These are phyloP conservation scores for Trichoderma breve DNA, from an alignment of 2,329 filamentous ascomycete species.

Conservation along the genomic window DNA sequence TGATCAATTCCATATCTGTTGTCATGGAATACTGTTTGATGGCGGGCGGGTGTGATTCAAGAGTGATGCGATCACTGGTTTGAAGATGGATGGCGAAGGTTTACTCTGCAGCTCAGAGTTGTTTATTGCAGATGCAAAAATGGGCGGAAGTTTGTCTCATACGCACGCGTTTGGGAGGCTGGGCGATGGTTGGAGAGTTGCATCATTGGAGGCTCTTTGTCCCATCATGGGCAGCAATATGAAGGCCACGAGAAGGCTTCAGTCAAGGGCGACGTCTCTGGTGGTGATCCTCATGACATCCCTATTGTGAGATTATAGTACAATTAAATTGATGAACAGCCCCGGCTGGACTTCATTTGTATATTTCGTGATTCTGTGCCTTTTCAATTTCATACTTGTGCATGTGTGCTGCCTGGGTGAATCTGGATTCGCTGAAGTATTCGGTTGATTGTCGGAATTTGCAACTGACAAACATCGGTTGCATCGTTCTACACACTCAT, in stretches of 20 bases:
- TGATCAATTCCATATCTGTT: slow-evolving; percentile 8
- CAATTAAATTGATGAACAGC: slow-evolving; percentile 16
- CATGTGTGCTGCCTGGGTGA: not conserved
- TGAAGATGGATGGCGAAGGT: not conserved
- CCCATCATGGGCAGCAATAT: not conserved
- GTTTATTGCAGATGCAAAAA: not conserved
- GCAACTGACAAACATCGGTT: not conserved
- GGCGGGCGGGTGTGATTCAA: not conserved
- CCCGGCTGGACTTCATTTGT: slow-evolving; percentile 6
- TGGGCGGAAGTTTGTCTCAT: not conserved
- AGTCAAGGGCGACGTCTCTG: not conserved
- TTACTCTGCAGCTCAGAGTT: not conserved
- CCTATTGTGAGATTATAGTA: slow-evolving; percentile 18
- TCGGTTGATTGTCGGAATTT: slow-evolving; percentile 14
- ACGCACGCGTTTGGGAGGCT: not conserved
- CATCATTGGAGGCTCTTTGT: not conserved
- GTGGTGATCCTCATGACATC: not conserved
- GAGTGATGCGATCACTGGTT: not conserved
- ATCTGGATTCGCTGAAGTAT: not conserved
- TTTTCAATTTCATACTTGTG: not conserved
- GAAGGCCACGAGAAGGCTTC: not conserved
- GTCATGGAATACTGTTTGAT: not conserved
- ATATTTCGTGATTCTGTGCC: not conserved
- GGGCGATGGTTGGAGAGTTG: not conserved
- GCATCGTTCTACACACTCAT: not conserved